phyloP scores from a whole-genome alignment of 805 yeast species.

The Wickerhamiella siamensis region DNA sequence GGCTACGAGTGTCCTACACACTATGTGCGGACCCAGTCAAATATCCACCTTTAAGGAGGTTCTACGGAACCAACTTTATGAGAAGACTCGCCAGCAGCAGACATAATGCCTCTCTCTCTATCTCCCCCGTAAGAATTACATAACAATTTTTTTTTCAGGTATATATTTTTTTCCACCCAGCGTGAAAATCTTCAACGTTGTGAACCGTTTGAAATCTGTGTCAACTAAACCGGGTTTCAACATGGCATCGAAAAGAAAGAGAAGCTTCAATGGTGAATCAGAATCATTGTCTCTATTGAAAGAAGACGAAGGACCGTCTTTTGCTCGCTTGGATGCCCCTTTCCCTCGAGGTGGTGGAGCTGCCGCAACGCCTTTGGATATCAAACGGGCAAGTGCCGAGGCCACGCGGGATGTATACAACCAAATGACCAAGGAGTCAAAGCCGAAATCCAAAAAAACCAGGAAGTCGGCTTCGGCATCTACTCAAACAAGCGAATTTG shows the following conservation, averaged over 20 bases:
- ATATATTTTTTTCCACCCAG: background rate
- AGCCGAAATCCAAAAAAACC: constrained; percentile 19
- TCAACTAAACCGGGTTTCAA: too few species aligned
- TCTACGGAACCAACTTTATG: too few species aligned
- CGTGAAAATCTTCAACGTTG: too few species aligned
- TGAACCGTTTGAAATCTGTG: too few species aligned
- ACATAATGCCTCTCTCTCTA: too few species aligned
- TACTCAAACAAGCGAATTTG: constrained; percentile 8
- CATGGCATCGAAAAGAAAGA: constrained; percentile 9
- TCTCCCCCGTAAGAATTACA: too few species aligned
- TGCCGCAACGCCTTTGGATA: constrained; percentile 73
- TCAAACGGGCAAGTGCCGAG: constrained; percentile 83
- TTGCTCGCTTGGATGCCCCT: constrained; percentile 30
- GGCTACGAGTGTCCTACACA: constrained; percentile 92
- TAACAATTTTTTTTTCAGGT: background rate
- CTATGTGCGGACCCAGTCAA: constrained; percentile 52
- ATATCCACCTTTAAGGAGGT: constrained; percentile 16
- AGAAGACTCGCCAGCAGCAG: too few species aligned
- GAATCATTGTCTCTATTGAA: constrained; percentile 5
- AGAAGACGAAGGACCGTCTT: constrained; percentile 6
- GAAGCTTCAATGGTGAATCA: constrained; percentile 5
- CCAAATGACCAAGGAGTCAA: constrained; percentile 17
- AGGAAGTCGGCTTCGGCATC: constrained; percentile 13
- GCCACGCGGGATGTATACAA: constrained; percentile 64
- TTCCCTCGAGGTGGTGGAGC: constrained; percentile 91